Base-by-base conservation (phyloP, 2,329 filamentous ascomycete species). In the Claviceps monticola region DNA sequence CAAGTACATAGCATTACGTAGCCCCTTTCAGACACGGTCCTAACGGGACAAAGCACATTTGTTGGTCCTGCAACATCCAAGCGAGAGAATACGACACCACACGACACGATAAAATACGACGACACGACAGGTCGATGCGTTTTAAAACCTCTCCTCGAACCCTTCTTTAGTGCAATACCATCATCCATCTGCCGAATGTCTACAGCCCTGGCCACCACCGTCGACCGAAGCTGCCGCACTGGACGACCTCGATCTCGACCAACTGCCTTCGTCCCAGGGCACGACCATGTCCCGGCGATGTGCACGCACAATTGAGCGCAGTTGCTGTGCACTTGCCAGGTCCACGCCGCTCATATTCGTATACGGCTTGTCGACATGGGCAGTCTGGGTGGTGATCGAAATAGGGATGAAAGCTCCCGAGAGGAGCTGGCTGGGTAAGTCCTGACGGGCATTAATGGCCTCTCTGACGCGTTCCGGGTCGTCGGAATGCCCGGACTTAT, bases 301-400 rank as follows among this genome's bases (percentile, higher is more conserved):
- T 73, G 83, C 80, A 48, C 76, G 85, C 57, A 80, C 76, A 65
- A 51, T 86, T 61, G 90, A 96, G 74, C 84, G 89, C 48, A 83
- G 80, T 62, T 96, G 89, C 74, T 97, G 90, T 71, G 72, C 76
- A 44, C 79, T 82, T 55, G 75, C 85, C 50, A 86, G 81, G 26
- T 95, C 89, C 67, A 87, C 95, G 59, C 91, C 91, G n/a, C 75
- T 97, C 17, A 73, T 73, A 29, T 95, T 97, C 64, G 87, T 97
- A 53, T 96, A 95, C 63, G 78, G 84, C 52, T 68, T 96, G 58
- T 91, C 88, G n/a, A 85, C 85, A 11, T 98, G 93, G 93, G 90
- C 88, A 2, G 79, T 85, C n/a, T 96, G 86, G 76, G 89, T 95
- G 8, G 78, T 90, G 60, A 76, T 86, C 47, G 82, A 75, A 52